Base-by-base conservation (phyloP, 257 asterid genomes). In the Agastache rugosa region DNA sequence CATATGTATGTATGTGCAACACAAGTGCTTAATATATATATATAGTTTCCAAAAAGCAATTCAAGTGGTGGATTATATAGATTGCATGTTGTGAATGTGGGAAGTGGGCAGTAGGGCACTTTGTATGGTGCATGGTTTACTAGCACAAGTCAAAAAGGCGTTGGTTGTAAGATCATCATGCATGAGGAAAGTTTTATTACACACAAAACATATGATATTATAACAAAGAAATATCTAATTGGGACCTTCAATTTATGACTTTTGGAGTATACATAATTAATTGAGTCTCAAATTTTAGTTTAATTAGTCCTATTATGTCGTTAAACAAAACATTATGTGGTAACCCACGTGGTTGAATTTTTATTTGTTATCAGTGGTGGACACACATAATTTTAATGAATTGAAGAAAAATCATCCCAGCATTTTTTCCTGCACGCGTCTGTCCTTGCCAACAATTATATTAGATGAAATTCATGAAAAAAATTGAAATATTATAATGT, bases 101-200 rank as follows among this genome's bases (percentile, higher is more conserved):
- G 74, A 16, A 65, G 73, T 77, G 56, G 61, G 71, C 66, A 76
- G 27, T 69, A 27, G 76, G 51, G 72, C 80, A 77, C 80, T 77
- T 72, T 71, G 74, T 56, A 67, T 72, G 78, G 77, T 78, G 78
- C 70, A 74, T 74, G 58, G 74, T 72, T 64, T 78, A 72, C 61
- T 56, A 78, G 16, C 69, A 19, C 15, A 78, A 72, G 78, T 72
- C 78, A 72, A 78, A 77, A 78, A 72, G 74, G 65, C 56, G 69
- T 53, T 42, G 39, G 70, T 31, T 62, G 63, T 51, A 39, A 76
- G 20, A 60, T 50, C 44, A 60, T 50, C 72, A 70, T 77, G 76
- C 67, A 71, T 71, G 73, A 34, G 69, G 45, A 64, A 71, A 42
- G 51, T 53, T 25, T 61, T 45, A 50, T 63, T 39, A 74, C 67